Evolutionary conservation across 306 rosid species (phyloP), one percentile per base, ranked within the genome.

Genomic region (Sindora glabra): DNA sequence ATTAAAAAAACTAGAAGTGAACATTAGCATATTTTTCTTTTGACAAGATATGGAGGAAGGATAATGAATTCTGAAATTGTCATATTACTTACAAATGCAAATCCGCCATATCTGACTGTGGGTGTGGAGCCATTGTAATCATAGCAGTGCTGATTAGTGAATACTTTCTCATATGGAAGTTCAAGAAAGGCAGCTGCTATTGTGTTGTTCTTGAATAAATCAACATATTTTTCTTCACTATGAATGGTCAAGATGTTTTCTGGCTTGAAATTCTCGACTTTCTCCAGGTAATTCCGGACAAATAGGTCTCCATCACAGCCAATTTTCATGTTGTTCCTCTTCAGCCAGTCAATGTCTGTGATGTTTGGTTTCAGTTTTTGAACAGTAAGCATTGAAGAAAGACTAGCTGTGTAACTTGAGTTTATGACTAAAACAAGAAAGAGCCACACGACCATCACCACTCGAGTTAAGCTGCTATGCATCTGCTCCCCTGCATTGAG

Each of bases 181-280:
- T 89, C 95, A 10, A 83, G 81, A 81, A 89, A 78, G 42, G 88
- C 89, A 14, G 95, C 96, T 5, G 77, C 14, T 54, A 89, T 78
- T 0, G 49, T 13, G 16, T 70, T 34, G 1, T 21, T 54, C 40
- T 23, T 48, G 66, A 89, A 81, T 2, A 2, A 32, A 11, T 0
- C 56, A 13, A 0, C 51, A 44, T 67, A 82, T 9, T 12, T 22
- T 40, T 67, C 24, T 52, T 80, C 83, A 21, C 14, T 34, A 0
- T 1, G 9, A 5, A 82, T 42, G 1, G 38, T 8, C 19, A 64
- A 0, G 59, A 81, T 71, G 59, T 77, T 77, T 10, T 36, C 34
- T 17, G 16, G 8, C 5, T 49, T 72, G 77, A 84, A 79, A 2
- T 0, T 18, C 30, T 74, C 66, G 9, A 79, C 83, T 7, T 53